These are phyloP conservation scores for Pythium dissimile DNA, from an alignment of 352 stramenopile species.

Conservation along the genomic window DNA sequence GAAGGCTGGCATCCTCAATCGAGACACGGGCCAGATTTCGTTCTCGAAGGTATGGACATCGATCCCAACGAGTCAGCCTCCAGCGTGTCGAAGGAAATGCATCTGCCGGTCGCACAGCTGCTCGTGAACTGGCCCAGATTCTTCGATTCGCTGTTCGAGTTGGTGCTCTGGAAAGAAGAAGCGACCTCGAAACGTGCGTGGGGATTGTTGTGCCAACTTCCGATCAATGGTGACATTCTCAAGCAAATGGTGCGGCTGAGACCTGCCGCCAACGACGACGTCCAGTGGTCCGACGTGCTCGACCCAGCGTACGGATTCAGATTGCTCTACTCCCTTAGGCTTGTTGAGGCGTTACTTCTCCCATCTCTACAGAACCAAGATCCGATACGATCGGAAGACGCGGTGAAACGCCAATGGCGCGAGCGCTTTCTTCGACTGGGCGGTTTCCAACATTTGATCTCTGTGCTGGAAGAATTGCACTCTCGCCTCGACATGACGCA, in stretches of 20 bases:
- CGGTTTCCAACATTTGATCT: slow-evolving; percentile 44
- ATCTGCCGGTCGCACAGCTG: slow-evolving; percentile 25
- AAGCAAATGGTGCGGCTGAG: slow-evolving; percentile 65
- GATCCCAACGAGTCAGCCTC: neutral
- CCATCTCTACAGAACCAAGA: slow-evolving; percentile 20
- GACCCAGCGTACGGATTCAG: slow-evolving; percentile 44
- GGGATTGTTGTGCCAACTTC: slow-evolving; percentile 67
- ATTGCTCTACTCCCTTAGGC: slow-evolving; percentile 58
- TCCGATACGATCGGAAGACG: slow-evolving; percentile 24
- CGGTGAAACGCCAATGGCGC: slow-evolving; percentile 62
- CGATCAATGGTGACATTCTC: slow-evolving; percentile 62
- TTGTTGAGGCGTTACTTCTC: slow-evolving; percentile 69
- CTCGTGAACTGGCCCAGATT: slow-evolving; percentile 54
- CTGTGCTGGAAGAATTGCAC: neutral
- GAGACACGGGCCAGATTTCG: slow-evolving; percentile 44
- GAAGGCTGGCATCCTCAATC: slow-evolving; percentile 28
- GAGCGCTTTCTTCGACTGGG: slow-evolving; percentile 73
- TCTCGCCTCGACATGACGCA: slow-evolving; percentile 18
- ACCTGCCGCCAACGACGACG: slow-evolving; percentile 4
- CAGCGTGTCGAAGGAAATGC: neutral
- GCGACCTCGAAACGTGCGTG: slow-evolving; percentile 58
- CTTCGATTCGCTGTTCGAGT: slow-evolving; percentile 54
- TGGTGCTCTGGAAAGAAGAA: slow-evolving; percentile 46
- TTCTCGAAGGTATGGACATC: slow-evolving; percentile 26
- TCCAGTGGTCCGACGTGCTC: slow-evolving; percentile 43